Percentiles rank a stretch among this genome's conserved stretches.
Conservation (phyloP, 179 eudicot species). For the Drosera spatulata region DNA sequence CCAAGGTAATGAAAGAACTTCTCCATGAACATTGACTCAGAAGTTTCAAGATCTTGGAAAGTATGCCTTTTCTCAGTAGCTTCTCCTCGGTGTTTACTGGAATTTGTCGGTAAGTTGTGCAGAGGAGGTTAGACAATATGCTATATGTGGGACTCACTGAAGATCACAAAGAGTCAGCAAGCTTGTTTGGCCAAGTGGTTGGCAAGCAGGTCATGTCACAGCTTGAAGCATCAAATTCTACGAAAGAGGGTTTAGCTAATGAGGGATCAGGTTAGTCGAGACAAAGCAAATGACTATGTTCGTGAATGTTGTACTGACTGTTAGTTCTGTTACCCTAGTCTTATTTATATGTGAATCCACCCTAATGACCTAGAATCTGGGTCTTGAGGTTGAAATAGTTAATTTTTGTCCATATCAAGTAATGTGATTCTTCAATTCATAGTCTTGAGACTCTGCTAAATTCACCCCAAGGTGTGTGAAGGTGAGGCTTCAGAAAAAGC, state of each 20-base stretch:
- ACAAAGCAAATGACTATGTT: background rate
- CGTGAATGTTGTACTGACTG: background rate
- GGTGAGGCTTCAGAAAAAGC: too few species aligned
- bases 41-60: too few species aligned
- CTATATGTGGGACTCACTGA: conserved; percentile 92
- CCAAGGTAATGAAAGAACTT: conserved; percentile 35
- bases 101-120: conserved; percentile 23
- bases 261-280: conserved; percentile 43
- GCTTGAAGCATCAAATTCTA: conserved; percentile 32
- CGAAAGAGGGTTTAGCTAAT: conserved; percentile 14
- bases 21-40: background rate
- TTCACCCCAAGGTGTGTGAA: too few species aligned
- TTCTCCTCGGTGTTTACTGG: background rate
- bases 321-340: too few species aligned
- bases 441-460: too few species aligned
- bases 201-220: conserved; percentile 89
- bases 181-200: conserved; percentile 76
- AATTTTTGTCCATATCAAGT: too few species aligned
- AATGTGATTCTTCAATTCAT: too few species aligned
- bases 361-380: too few species aligned
- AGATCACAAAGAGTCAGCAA: conserved; percentile 86
- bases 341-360: too few species aligned
- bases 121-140: conserved; percentile 94
- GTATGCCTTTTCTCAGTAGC: background rate
- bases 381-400: too few species aligned